A percentile compares a stretch with the other conserved stretches of the same genome.
phyloP scores from a whole-genome alignment of 768 basidiomycete species.

The Erythrobasidium yunnanense region DNA sequence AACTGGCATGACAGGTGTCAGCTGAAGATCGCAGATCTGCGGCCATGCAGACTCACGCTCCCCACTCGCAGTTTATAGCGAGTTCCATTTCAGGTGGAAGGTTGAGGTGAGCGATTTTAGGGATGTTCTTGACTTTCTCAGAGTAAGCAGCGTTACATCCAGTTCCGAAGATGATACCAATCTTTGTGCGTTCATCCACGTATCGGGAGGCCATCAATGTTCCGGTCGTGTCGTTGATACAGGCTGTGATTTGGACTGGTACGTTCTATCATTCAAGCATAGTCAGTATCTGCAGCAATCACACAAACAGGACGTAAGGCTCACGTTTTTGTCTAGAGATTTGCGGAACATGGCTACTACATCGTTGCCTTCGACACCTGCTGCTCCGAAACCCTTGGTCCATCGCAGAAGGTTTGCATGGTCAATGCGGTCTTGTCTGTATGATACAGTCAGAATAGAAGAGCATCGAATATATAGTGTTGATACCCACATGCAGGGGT shows the following conservation, averaged over 20 bases:
- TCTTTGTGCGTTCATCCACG: conserved; percentile 77
- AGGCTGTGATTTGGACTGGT: conserved; percentile 68
- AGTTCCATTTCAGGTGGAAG: conserved; percentile 46
- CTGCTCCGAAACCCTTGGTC: conserved; percentile 97
- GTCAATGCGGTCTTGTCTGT: conserved; percentile 83
- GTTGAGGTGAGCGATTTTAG: conserved; percentile 69
- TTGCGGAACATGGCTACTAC: conserved; percentile 85
- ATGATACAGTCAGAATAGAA: background rate
- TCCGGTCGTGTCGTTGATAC: conserved; percentile 97
- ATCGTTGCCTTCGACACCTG: conserved; percentile 82
- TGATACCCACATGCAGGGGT: conserved; percentile 70
- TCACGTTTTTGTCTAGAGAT: conserved; percentile 63
- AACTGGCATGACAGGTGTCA: conserved; percentile 59
- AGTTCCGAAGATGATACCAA: conserved; percentile 94
- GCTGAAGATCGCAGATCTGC: background rate
- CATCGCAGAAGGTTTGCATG: conserved; percentile 89
- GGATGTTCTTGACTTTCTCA: conserved; percentile 74
- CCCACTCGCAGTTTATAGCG: conserved; percentile 95
- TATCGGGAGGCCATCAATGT: conserved; percentile 95
- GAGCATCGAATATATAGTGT: background rate
- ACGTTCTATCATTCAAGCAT: conserved; percentile 50
- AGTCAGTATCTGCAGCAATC: background rate
- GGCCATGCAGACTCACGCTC: conserved; percentile 36
- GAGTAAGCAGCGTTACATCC: conserved; percentile 51
- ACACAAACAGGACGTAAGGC: too few species aligned